Evolutionary conservation across 108 stramenopile genomes (phyloP).

Genomic region (Aurantiochytrium sp.): DNA sequence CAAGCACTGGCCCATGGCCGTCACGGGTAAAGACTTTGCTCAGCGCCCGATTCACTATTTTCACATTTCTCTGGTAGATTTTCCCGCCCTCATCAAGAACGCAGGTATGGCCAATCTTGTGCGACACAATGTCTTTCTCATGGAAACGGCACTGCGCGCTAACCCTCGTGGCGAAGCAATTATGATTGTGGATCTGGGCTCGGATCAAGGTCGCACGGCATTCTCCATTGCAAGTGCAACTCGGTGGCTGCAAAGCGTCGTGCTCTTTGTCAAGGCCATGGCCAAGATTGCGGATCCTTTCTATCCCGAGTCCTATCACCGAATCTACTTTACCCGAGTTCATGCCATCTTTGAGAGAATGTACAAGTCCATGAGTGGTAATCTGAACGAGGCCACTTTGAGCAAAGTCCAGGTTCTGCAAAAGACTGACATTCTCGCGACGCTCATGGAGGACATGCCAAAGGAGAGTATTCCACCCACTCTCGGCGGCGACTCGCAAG

Average conservation of each 20-base stretch:
- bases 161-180: background rate
- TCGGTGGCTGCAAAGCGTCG: background rate
- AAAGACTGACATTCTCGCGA: background rate
- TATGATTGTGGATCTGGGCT: background rate
- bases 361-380: background rate
- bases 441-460: background rate
- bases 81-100: background rate
- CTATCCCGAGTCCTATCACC: background rate
- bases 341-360: background rate
- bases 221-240: background rate
- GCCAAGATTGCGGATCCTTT: conserved; percentile 1
- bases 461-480: background rate
- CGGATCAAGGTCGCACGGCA: background rate
- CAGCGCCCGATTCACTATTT: background rate
- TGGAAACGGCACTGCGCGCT: background rate
- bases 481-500: background rate
- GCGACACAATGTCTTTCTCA: background rate
- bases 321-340: background rate
- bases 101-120: background rate
- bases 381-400: background rate
- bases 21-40: background rate
- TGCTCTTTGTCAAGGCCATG: background rate
- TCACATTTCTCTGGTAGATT: background rate
- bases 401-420: background rate
- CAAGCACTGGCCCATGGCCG: conserved; percentile 1